These are phyloP conservation scores for Lasiosphaeria miniovina DNA, from an alignment of 495 filamentous ascomycete species.

Conservation along the genomic window DNA sequence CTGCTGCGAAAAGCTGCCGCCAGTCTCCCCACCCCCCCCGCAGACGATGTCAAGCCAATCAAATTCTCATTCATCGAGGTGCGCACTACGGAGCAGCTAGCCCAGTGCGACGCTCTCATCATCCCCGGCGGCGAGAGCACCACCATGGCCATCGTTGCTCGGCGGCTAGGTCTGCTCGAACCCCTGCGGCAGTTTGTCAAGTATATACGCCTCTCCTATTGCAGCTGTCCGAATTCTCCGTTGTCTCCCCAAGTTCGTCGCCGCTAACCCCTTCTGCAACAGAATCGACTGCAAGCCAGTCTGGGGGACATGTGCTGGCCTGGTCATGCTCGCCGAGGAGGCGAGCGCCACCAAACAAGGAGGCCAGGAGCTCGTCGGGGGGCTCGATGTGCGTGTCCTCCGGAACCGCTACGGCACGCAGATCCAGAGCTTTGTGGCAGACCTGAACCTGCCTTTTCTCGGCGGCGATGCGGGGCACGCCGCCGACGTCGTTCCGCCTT, in stretches of 20 bases:
- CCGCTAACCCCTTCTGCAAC: neutral
- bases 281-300: slow-evolving; percentile 72
- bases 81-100: slow-evolving; percentile 68
- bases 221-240: neutral
- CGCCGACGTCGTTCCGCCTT: slow-evolving; percentile 39
- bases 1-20: slow-evolving; percentile 64
- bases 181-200: slow-evolving; percentile 92
- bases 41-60: slow-evolving; percentile 9
- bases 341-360: slow-evolving; percentile 86
- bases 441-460: slow-evolving; percentile 73
- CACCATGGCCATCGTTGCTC: slow-evolving; percentile 85
- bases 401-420: slow-evolving; percentile 97
- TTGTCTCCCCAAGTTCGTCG: neutral
- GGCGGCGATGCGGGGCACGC: slow-evolving; percentile 21
- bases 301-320: slow-evolving; percentile 95
- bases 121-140: slow-evolving; percentile 95
- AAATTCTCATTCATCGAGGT: slow-evolving; percentile 69
- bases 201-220: slow-evolving; percentile 45
- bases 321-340: slow-evolving; percentile 86
- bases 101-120: slow-evolving; percentile 74
- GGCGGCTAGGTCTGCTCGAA: slow-evolving; percentile 73
- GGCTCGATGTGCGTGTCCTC: slow-evolving; percentile 85
- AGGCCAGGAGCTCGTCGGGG: slow-evolving; percentile 91
- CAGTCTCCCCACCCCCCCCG: slow-evolving; percentile 16
- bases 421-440: slow-evolving; percentile 84